Base-by-base conservation (phyloP, 2,329 filamentous ascomycete species). In the Claviceps sp. region DNA sequence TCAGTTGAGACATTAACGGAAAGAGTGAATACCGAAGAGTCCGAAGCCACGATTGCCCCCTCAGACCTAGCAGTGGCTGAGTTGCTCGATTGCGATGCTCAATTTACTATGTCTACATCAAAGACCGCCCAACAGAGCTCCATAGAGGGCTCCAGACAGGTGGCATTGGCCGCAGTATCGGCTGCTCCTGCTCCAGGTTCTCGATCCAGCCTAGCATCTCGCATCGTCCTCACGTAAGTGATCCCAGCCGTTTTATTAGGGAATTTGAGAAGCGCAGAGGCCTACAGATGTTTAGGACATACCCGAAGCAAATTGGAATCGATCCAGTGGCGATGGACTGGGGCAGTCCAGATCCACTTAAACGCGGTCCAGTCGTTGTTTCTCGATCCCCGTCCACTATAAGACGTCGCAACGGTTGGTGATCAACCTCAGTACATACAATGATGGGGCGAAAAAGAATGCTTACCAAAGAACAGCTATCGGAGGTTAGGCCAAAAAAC, bases 301-400 rank as follows among this genome's bases (percentile, higher is more conserved):
- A 97, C 68, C 91, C 91, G 30, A 89, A 88, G 60, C 91, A 96
- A 70, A 88, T 87, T 58, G 91, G 91, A 56, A 91, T 97, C 67
- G 87, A 95, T 58, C 90, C 91, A n/a, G 72, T 96, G 50, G 80
- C 82, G 22, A 81, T 97, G 75, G 77, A 86, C 59, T 97, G 91
- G 91, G 91, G 91, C 49, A 81, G 88, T 52, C 70, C 78, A 51
- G 86, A 95, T 65, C 81, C 87, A 41, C 67, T 76, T 53, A 74
- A 82, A 61, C 81, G 91, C 67, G 93, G 91, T 1, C 91, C 91
- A 4, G 86, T 97, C 48, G 84, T 95, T 50, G 91, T 95, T 44
- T 93, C 85, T 26, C 79, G 88, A 60, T 78, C 81, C 55, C 72
- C 81, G 34, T 82, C 80, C 51, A 93, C 88, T 5, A 86, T 95